These are phyloP conservation scores for Phytophthora idaei DNA, from an alignment of 352 stramenopile genomes.

Conservation along the genomic window DNA sequence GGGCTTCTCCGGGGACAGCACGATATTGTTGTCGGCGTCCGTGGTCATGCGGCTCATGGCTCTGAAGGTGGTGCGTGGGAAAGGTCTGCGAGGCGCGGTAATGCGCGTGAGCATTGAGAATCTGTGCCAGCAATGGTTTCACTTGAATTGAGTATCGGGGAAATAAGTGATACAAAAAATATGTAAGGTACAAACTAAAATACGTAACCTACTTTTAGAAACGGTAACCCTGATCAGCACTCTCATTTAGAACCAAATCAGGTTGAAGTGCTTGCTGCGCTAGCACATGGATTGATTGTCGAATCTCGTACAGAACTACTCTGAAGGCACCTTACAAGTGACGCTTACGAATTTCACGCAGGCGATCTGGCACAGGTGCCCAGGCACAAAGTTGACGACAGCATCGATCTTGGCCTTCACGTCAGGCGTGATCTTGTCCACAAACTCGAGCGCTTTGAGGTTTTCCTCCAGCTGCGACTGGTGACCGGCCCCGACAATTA, in stretches of 20 bases:
- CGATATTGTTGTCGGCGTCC: slow-evolving; percentile 44
- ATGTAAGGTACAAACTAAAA: too few species aligned
- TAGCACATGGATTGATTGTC: too few species aligned
- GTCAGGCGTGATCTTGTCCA: slow-evolving; percentile 13
- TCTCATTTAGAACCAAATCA: neutral
- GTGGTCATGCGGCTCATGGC: slow-evolving; percentile 35
- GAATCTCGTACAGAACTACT: too few species aligned
- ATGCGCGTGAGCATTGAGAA: slow-evolving; percentile 21
- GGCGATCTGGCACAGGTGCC: slow-evolving; percentile 6
- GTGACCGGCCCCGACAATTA: slow-evolving; percentile 16
- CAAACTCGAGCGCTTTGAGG: slow-evolving; percentile 12
- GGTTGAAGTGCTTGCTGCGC: neutral
- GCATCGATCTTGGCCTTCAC: slow-evolving; percentile 17
- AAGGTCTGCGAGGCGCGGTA: slow-evolving; percentile 3
- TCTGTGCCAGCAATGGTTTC: neutral
- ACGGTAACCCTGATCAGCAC: neutral
- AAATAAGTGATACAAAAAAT: neutral
- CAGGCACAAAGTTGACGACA: slow-evolving; percentile 13
- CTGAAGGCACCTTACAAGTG: slow-evolving; percentile 1
- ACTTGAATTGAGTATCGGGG: slow-evolving; percentile 1
- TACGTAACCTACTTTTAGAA: neutral
- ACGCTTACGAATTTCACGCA: slow-evolving; percentile 12
- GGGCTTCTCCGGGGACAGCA: slow-evolving; percentile 38
- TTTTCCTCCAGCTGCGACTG: slow-evolving; percentile 18
- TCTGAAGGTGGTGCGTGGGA: slow-evolving; percentile 4